Percentiles rank a stretch among this genome's conserved stretches.
Evolutionary conservation across 169 alveolate genomes (phyloP).

Genomic region (Plasmodium gaboni): DNA sequence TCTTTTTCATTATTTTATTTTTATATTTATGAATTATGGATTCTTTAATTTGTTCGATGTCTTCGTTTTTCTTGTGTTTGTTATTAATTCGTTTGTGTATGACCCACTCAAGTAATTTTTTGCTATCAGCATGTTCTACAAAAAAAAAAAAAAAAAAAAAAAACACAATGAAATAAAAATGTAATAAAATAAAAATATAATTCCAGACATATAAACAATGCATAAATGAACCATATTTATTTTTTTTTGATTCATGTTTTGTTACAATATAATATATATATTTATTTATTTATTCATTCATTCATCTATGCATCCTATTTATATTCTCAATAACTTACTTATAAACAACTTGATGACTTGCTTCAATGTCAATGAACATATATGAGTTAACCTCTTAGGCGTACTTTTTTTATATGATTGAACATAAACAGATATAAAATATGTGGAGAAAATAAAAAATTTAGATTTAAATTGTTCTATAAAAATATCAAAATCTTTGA

Average conservation of each 20-base stretch:
- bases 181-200: neutral
- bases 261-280: neutral
- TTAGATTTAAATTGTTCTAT: constrained; percentile 45
- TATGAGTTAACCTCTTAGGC: constrained; percentile 36
- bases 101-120: constrained; percentile 47
- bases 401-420: constrained; percentile 36
- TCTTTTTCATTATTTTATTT: constrained; percentile 36
- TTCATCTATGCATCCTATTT: neutral
- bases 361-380: constrained; percentile 38
- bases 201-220: too few relatives aligned
- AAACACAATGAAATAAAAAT: neutral
- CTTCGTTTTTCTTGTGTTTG: constrained; percentile 4
- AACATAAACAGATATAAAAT: constrained; percentile 67
- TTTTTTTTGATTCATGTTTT: too few relatives aligned
- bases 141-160: neutral
- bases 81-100: constrained; percentile 17
- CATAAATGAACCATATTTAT: too few relatives aligned
- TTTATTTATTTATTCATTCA: neutral
- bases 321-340: constrained; percentile 6
- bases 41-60: constrained; percentile 34
- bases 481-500: constrained; percentile 21
- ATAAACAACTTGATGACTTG: constrained; percentile 24
- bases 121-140: constrained; percentile 43
- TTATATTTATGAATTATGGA: constrained; percentile 33
- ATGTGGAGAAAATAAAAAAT: constrained; percentile 35